A percentile compares a stretch with the other conserved stretches of the same genome.
phyloP scores from a whole-genome alignment of 805 yeast species.

The Pichia deserticola region DNA sequence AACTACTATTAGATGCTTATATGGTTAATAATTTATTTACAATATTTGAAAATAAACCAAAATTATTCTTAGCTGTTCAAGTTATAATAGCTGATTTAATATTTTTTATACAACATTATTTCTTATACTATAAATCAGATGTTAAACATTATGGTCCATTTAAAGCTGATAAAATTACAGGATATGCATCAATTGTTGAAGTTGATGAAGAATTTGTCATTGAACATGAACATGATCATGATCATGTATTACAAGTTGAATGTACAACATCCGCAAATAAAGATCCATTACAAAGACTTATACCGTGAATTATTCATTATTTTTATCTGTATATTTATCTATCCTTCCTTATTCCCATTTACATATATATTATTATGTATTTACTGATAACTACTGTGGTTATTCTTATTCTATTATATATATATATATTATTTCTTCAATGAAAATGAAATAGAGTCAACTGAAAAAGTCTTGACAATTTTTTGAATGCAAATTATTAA shows the following conservation, averaged over 20 bases:
- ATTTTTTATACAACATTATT: slow-evolving; percentile 29
- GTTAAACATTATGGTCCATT: slow-evolving; percentile 16
- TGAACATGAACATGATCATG: slow-evolving; percentile 29
- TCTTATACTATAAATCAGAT: slow-evolving; percentile 22
- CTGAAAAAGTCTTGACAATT: no score
- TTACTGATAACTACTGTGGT: no score
- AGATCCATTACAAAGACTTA: slow-evolving; percentile 22
- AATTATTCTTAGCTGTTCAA: slow-evolving; percentile 25
- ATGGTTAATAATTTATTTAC: slow-evolving; percentile 18
- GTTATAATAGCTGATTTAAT: slow-evolving; percentile 25
- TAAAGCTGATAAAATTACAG: slow-evolving; percentile 9
- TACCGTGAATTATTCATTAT: not conserved
- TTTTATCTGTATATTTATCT: not conserved
- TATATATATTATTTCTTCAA: no score
- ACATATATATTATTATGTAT: no score
- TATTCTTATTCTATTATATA: no score
- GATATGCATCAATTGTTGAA: slow-evolving; percentile 18
- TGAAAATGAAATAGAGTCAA: no score
- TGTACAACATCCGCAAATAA: slow-evolving; percentile 17
- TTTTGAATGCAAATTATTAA: no score
- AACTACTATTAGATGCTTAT: slow-evolving; percentile 25
- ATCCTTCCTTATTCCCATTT: not conserved
- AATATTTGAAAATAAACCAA: slow-evolving; percentile 27
- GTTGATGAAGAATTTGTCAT: slow-evolving; percentile 27
- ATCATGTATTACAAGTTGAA: slow-evolving; percentile 12